These are phyloP conservation scores for Grosmannia huntii DNA, from an alignment of 2,329 filamentous ascomycete species.

Conservation along the genomic window DNA sequence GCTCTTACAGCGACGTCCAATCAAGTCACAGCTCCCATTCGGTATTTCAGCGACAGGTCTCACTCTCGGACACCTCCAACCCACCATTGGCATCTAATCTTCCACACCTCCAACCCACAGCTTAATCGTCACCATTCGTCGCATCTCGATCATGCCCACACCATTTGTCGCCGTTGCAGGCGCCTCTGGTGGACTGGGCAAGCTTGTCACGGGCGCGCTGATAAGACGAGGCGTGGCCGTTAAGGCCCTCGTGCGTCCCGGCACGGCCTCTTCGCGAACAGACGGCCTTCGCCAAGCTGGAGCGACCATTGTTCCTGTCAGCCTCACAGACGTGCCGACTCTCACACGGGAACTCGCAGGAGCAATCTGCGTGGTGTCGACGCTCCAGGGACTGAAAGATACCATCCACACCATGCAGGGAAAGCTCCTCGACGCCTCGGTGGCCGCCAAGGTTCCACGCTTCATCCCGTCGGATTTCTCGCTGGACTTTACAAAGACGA, in stretches of 20 bases:
- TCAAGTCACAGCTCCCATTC: too few relatives aligned
- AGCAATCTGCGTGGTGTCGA: neutral
- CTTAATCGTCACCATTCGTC: too few relatives aligned
- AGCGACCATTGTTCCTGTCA: neutral
- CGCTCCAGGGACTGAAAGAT: neutral
- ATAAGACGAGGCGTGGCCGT: neutral
- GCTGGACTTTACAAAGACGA: neutral
- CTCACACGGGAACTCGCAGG: neutral
- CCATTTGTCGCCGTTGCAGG: neutral
- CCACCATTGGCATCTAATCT: neutral
- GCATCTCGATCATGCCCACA: neutral
- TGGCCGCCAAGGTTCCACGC: neutral
- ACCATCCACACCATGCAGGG: neutral
- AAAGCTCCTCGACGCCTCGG: neutral
- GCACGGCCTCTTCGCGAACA: neutral
- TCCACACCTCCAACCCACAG: neutral
- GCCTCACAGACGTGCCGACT: neutral
- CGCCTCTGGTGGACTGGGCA: neutral
- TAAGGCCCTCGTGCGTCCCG: neutral
- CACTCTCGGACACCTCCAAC: neutral
- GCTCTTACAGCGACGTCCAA: too few relatives aligned
- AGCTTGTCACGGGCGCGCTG: neutral
- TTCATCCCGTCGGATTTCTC: neutral
- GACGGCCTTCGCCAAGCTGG: neutral
- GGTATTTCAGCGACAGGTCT: too few relatives aligned